Evolutionary conservation across 345 rosid genomes (phyloP), one percentile per base, ranked within the genome.

Genomic region (Tarenaya hassleriana): DNA sequence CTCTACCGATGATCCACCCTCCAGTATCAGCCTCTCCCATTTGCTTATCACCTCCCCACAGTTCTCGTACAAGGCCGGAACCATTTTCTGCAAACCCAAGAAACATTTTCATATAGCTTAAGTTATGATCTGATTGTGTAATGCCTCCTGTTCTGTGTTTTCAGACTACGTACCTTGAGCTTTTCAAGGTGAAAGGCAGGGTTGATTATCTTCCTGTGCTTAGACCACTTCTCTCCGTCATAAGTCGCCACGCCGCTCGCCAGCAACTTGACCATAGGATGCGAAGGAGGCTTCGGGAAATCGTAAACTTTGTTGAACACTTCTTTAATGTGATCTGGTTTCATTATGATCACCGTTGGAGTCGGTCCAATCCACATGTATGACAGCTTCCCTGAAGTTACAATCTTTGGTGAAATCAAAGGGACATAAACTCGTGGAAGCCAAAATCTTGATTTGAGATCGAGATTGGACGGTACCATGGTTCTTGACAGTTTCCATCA

Each of bases 141-240:
- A 24, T 2, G 29, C 29, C 5, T 24, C 5, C 5, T 24, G 3
- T 24, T 24, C 5, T 24, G 5, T 2, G 29, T 0, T 45, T 11
- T 18, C 14, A 17, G 34, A 31, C 17, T 18, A 50, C 16, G 40
- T 7, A 55, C 77, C 77, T 73, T 77, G 31, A 77, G 48, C 60
- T 69, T 74, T 17, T 72, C 73, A 7, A 57, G 5, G 46, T 72
- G 73, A 52, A 75, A 77, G 8, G 80, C 67, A 16, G 75, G 77
- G 59, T 68, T 73, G 64, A 79, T 61, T 17, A 76, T 66, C 59
- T 58, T 76, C 46, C 77, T 54, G 14, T 68, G 73, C 49, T 62
- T 57, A 33, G 62, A 60, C 79, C 79, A 75, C 66, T 73, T 73
- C 50, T 73, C 62, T 13, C 78, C 78, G n/a, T 64, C 72, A 29